Evolutionary conservation across 1,284 basidiomycete species (phyloP), one percentile per base, ranked within the genome.

Genomic region (Fomitopsis betulina): DNA sequence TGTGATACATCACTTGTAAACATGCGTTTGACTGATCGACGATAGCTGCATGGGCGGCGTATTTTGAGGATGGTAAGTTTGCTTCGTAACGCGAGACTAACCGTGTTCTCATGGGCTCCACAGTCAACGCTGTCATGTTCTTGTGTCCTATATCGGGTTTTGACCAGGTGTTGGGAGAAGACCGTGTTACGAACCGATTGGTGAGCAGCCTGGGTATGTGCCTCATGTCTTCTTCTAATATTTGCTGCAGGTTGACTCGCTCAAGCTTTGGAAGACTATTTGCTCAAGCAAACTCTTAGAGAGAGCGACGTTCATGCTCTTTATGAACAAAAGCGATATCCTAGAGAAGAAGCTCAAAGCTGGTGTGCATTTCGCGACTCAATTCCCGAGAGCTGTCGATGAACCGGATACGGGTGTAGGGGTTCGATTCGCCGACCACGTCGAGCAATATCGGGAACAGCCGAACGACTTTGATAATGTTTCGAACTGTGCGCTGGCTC

Each of bases 291-390:
- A 78, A 61, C 70, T 85, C 10, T 75, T 87, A 1, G 70, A 74
- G 3, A 69, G 73, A 0, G 77, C 82, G 19, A 78, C 80, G 54
- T 76, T 87, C 57, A 79, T 86, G 37, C 70, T 87, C 13, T 76
- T 86, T 66, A 73, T 87, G 23, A 87, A 87, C 72, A 87, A 87
- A 65, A 74, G 76, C 53, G 85, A 87, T 65, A 76, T 86, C 54
- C 70, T 87, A 32, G 75, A 78, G 25, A 66, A 72, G 35, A 85
- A 86, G 65, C 73, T 87, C 13, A 72, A 75, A 60, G 66, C 78
- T 1, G 83, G 65, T 64, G 38, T 15, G 53, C 15, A 15, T 25
- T 51, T 27, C 30, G 32, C 53, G 6, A 45, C 25, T 13, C 42
- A 7, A 47, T 47, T 30, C 45, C 25, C 25, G 25, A 15, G 10